Base-by-base conservation (phyloP, 2,329 filamentous ascomycete species). In the Pseudocercospora macadamiae region DNA sequence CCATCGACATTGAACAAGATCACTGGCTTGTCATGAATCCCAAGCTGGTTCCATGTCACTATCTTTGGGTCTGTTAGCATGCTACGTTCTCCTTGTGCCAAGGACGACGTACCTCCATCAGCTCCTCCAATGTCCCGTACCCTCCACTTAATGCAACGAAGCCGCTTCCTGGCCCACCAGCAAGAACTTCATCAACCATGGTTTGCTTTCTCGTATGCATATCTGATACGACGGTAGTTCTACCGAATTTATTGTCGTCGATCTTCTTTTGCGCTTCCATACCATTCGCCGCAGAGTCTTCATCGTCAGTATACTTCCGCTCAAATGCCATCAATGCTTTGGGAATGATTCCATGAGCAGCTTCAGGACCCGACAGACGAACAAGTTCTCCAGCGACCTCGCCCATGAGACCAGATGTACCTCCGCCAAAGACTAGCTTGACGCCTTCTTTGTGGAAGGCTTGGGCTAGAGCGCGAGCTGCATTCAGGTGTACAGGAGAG, bases 181-280 rank as follows among this genome's bases (percentile, higher is more conserved):
- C 83, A 21, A 96, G 83, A 14, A 97, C 92, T 74, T 93, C 90
- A 68, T 86, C 82, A 7, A 92, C 93, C 95, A 99, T 97, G 78
- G 93, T 82, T 67, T 89, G 86, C 81, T 99, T 99, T 65, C 95
- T 86, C 45, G 91, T 93, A 78, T 99, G 95, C 95, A 97, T 99
- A 73, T 97, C 92, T 66, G 86, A 83, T 30, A 97, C 95, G 8
- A 97, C 86, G 0, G 92, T 97, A n/a, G 92, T 97, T 44, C 83
- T 80, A 4, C 95, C 95, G 73, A 90, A 97, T 4, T 86, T 75
- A 3, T 76, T 69, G 71, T 86, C 82, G 60, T 87, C 85, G 51
- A 88, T 86, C 9, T 89, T 77, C 47, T 57, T 56, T 18, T 62
- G 52, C 36, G 42, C 57, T 19, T 67, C 61, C 74, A 64, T 66